phyloP scores from a whole-genome alignment of 768 basidiomycete species.

The Boletus sp. region DNA sequence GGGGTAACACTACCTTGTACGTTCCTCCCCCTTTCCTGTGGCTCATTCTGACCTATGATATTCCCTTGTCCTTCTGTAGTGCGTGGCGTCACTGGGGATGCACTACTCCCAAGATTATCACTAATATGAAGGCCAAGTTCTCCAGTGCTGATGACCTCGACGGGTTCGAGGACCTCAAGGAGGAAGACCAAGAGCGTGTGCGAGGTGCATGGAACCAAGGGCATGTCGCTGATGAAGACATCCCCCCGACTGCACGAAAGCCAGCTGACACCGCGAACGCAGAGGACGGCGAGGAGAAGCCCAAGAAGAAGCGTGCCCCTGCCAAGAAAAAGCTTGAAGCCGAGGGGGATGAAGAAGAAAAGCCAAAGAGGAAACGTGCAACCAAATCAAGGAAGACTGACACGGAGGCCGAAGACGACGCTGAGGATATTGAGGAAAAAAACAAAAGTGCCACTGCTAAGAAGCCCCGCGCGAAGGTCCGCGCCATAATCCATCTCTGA shows the following conservation, averaged over 20 bases:
- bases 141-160: constrained; percentile 68
- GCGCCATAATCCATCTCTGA: constrained; percentile 12
- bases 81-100: constrained; percentile 94
- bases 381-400: constrained; percentile 32
- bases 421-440: constrained; percentile 25
- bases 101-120: constrained; percentile 62
- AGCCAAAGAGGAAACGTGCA: constrained; percentile 35
- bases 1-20: constrained; percentile 67
- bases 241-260: constrained; percentile 71
- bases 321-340: constrained; percentile 35
- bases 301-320: constrained; percentile 46
- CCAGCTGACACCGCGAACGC: constrained; percentile 37
- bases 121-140: constrained; percentile 65
- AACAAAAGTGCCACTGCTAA: constrained; percentile 32
- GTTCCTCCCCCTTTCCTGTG: constrained; percentile 16
- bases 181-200: constrained; percentile 70
- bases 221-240: constrained; percentile 78
- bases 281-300: constrained; percentile 51
- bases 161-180: constrained; percentile 71
- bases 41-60: not conserved
- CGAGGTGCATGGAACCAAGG: constrained; percentile 72
- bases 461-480: constrained; percentile 38
- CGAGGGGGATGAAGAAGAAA: constrained; percentile 35
- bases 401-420: constrained; percentile 33
- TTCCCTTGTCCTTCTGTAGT: constrained; percentile 34